Evolutionary conservation across 2,329 filamentous ascomycete genomes (phyloP).

Genomic region (Aspergillus transmontanensis): DNA sequence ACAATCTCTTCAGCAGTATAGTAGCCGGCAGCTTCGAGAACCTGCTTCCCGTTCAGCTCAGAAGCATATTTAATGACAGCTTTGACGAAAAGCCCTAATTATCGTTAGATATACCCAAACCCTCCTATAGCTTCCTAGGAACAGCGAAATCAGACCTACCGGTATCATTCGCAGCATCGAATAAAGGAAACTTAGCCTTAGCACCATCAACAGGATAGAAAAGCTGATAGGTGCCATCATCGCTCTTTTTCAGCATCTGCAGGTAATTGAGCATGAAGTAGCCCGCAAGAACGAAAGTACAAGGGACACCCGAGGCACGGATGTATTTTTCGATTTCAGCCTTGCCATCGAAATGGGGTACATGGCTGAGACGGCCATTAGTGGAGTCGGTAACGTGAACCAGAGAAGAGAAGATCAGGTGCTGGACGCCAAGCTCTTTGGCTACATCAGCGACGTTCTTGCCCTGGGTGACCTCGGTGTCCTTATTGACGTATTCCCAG

Average conservation of each 20-base stretch:
- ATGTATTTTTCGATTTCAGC: conserved; percentile 44
- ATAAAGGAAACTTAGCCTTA: conserved; percentile 43
- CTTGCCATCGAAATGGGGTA: conserved; percentile 48
- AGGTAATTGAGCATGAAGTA: conserved; percentile 49
- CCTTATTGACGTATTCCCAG: conserved; percentile 29
- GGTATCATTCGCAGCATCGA: conserved; percentile 42
- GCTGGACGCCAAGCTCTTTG: conserved; percentile 38
- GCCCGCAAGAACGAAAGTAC: conserved; percentile 46
- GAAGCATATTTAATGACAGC: conserved; percentile 43
- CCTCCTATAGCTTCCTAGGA: not conserved
- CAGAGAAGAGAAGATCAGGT: conserved; percentile 47
- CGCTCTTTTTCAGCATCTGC: conserved; percentile 30
- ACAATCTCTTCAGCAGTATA: conserved; percentile 45
- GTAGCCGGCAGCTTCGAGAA: conserved; percentile 49
- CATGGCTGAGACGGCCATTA: conserved; percentile 35
- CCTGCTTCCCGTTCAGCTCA: conserved; percentile 45
- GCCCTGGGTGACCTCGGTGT: conserved; percentile 35
- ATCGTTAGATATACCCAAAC: not conserved
- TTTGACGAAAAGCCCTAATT: conserved; percentile 29
- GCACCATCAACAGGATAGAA: conserved; percentile 27
- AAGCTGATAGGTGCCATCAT: conserved; percentile 28
- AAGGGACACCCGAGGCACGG: conserved; percentile 33
- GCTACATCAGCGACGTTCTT: conserved; percentile 43
- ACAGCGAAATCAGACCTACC: conserved; percentile 8
- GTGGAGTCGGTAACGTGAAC: conserved; percentile 34